Base-by-base conservation (phyloP, 345 rosid genomes). In the Aquilaria sinensis region DNA sequence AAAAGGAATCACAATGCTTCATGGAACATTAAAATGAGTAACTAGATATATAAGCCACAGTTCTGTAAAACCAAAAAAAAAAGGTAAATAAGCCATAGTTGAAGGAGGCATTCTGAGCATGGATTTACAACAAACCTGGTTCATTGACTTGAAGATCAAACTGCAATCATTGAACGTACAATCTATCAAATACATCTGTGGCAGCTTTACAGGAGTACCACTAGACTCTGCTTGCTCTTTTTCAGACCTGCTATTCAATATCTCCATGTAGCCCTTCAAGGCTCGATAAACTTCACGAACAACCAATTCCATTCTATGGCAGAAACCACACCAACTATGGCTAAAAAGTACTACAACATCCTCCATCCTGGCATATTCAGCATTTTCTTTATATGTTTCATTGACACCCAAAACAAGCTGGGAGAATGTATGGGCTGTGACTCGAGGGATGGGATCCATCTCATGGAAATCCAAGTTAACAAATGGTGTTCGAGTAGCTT, bases 141-240 rank as follows among this genome's bases (percentile, higher is more conserved):
- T 69, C 30, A 79, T 53, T 57, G 92, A 79, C 64, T 80, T 84
- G 51, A 90, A 72, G 62, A 84, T 86, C 60, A 71, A 78, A 79
- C 85, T 80, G 86, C 98, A 93, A 65, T 93, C 98, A 63, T 88
- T 93, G 80, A 86, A 67, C 55, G 92, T 83, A 82, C 98, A 93
- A 75, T 90, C 96, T 87, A 93, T 81, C 72, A 83, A 57, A 81
- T 79, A 93, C 75, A 93, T 81, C 12, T 72, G 73, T 47, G 97
- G 98, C 67, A 71, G 56, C 68, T 73, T 87, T 64, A 34, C 47
- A 31, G 16, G 66, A 56, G 96, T 88, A 64, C 64, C 75, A 72
- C 64, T 62, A 31, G 58, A 56, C 33, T 53, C 50, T 47, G 58
- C 61, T 77, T 81, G 73, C 53, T 53, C 77, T 62, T 74, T 66